Evolutionary conservation across 768 basidiomycete genomes (phyloP).

Genomic region (Termitomyces sp.): DNA sequence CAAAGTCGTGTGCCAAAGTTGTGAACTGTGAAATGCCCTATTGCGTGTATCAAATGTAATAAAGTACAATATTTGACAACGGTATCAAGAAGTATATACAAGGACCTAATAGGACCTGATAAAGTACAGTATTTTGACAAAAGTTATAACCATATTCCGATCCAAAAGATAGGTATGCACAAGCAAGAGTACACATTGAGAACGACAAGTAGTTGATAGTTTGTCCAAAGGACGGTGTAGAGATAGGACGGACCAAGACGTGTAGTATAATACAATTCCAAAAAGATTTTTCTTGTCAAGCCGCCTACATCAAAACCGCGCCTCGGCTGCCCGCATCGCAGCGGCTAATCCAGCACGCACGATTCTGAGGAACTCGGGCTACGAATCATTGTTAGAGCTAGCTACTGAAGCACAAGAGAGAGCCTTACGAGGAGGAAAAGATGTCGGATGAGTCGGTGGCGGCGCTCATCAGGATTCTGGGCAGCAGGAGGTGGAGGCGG

Average conservation of each 20-base stretch:
- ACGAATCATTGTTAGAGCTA: not conserved
- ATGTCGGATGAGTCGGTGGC: not conserved
- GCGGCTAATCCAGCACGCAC: not conserved
- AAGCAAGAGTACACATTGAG: not conserved
- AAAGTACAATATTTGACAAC: too few relatives aligned
- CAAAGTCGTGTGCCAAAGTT: too few relatives aligned
- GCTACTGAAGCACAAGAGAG: not conserved
- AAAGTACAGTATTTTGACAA: not conserved
- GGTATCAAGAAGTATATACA: too few relatives aligned
- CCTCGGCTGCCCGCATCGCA: not conserved
- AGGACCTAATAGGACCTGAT: too few relatives aligned
- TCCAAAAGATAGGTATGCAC: not conserved
- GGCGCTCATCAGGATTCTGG: not conserved
- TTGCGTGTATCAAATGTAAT: not conserved
- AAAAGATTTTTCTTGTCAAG: too few relatives aligned
- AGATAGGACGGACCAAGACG: not conserved
- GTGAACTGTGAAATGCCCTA: too few relatives aligned
- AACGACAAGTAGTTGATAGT: not conserved
- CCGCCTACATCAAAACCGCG: not conserved
- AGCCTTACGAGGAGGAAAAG: not conserved
- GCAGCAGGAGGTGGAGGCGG: not conserved
- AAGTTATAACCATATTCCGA: not conserved
- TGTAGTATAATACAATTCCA: too few relatives aligned
- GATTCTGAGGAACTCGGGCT: not conserved
- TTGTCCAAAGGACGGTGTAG: not conserved